phyloP scores from a whole-genome alignment of 768 basidiomycete genomes.

The Leccinum incarnatum region DNA sequence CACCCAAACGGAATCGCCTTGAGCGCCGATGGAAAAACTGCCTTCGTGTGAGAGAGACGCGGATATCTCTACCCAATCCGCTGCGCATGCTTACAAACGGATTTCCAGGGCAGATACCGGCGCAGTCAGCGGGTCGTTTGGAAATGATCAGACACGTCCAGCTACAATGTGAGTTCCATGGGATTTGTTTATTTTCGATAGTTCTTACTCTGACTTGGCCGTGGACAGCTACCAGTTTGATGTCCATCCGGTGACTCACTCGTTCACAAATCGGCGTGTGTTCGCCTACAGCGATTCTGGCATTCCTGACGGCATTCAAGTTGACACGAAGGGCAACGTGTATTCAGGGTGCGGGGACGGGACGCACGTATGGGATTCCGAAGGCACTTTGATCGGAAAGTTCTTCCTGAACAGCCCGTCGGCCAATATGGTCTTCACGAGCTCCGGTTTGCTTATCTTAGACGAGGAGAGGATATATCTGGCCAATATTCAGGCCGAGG shows the following conservation, averaged over 20 bases:
- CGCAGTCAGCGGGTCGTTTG: conserved; percentile 41
- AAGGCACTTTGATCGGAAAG: conserved; percentile 47
- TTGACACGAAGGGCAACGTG: conserved; percentile 64
- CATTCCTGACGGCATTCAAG: conserved; percentile 63
- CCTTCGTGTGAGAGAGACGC: conserved; percentile 51
- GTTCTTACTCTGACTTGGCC: neutral
- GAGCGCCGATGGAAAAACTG: conserved; percentile 29
- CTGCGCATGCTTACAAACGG: conserved; percentile 6
- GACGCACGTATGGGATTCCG: conserved; percentile 55
- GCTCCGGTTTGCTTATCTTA: conserved; percentile 39
- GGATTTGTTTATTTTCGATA: neutral
- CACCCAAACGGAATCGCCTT: neutral
- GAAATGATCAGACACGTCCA: conserved; percentile 56
- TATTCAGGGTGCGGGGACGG: conserved; percentile 71
- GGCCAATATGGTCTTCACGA: conserved; percentile 43
- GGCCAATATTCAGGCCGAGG: conserved; percentile 35
- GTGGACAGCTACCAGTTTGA: conserved; percentile 61
- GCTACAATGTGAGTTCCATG: conserved; percentile 58
- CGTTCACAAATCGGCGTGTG: conserved; percentile 58
- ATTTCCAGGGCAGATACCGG: conserved; percentile 33
- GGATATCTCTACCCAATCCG: neutral
- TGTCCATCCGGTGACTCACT: conserved; percentile 52
- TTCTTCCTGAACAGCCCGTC: conserved; percentile 27
- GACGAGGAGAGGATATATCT: conserved; percentile 40
- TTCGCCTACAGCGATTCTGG: conserved; percentile 69